Base-by-base conservation (phyloP, 1,139 yeast species). In the Wickerhamomyces sp. region DNA sequence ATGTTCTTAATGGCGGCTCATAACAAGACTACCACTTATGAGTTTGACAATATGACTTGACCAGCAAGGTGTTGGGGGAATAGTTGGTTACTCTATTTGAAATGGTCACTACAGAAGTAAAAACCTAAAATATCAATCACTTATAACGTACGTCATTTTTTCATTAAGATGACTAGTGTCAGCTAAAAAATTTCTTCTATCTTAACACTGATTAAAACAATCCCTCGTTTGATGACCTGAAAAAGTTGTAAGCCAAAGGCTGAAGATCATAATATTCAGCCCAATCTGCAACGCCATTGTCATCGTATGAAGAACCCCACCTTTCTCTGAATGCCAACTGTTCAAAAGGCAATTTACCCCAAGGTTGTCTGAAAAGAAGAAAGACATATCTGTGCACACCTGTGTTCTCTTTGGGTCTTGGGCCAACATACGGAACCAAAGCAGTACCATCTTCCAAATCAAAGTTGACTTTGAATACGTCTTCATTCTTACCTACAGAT, bases 271-370 rank as follows among this genome's bases (percentile, higher is more conserved):
- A 76, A 58, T 76, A 69, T 35, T 64, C 60, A 30, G 84, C 79
- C 86, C 88, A 88, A 46, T 80, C 84, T 42, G 76, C 69, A 12
- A 77, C 85, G 4, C 96, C 96, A 26, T 75, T 69, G 6, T 84
- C 79, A 3, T 93, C 86, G 26, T 68, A 66, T 18, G 80, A 84
- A 12, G 88, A 80, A 23, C 96, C 96, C 95, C 95, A 88, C 53
- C 70, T 80, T 24, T 85, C 80, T 55, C 96, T 72, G 51, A 72
- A 86, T 26, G 59, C 42, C 27, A 50, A 42, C 4, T 25, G 29
- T 23, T 41, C 44, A 20, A 37, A 38, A n/a, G 45, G 46, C 6
- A 41, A 37, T 2, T 32, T 38, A 40, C 59, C 40, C 52, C 56
- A 31, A 60, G 72, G 56, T 62, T 84, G 91, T 61, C 80, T 80